Base-by-base conservation (phyloP, 2,329 filamentous ascomycete species). In the Talaromyces islandicus region DNA sequence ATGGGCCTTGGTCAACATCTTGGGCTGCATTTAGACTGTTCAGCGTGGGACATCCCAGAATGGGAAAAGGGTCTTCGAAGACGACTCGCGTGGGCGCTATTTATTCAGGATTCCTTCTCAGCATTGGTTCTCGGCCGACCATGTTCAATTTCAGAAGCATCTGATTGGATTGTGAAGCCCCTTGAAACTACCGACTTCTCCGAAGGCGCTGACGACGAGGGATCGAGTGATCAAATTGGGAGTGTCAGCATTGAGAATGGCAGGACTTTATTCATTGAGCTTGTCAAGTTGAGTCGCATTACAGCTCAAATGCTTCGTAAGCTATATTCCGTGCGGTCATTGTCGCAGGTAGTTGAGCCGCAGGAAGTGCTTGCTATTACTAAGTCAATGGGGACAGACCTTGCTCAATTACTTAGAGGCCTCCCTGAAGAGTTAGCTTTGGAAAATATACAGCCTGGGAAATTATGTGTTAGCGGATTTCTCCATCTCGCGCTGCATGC, bases 41-140 rank as follows among this genome's bases (percentile, higher is more conserved):
- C 82, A 0, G 71, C 76, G 21, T 89, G 86, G 86, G 79, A 81
- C 11, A 82, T 88, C 48, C 85, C 85, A 1, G 72, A 75, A 0
- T 88, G 85, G 85, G 86, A 88, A 66, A 80, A 83, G 58, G 83
- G 85, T 0, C 73, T 88, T 19, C 76, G 86, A 14, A 83, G 84
- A 65, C 75, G 86, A 14, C 72, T 88, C 0, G 85, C 83, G 0
- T 89, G 86, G 86, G 85, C 81, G 1, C 70, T 87, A 0, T 88
- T 82, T 63, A 85, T 87, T 78, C 85, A 88, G 67, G 86, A 88
- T 63, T 85, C 54, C 7, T 60, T 57, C 10, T 60, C 55, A 11
- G 59, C 55, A 12, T 56, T 60, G 24, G 38, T 58, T 27, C 59
- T 57, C 4, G 59, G 59, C 10, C 54, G 59, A 3, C 55, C 59